These are phyloP conservation scores for Boletus rubescentipes DNA, from an alignment of 768 basidiomycete genomes.

Conservation along the genomic window DNA sequence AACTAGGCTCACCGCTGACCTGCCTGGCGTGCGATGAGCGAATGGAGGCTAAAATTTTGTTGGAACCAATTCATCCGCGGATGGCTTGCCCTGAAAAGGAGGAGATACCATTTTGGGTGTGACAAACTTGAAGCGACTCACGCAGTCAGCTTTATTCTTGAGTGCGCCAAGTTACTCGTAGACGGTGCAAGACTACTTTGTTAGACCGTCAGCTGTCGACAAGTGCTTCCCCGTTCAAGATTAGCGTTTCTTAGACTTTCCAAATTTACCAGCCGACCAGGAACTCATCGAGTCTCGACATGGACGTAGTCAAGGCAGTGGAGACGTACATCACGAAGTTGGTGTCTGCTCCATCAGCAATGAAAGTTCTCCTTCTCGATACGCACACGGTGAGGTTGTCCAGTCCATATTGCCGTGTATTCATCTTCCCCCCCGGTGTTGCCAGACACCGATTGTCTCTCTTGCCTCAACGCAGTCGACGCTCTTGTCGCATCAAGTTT, in stretches of 20 bases:
- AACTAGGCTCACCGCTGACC: not conserved
- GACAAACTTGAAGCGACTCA: no score
- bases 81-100: no score
- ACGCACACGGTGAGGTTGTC: constrained; percentile 74
- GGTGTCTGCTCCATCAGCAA: constrained; percentile 78
- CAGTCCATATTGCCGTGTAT: not conserved
- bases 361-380: constrained; percentile 96
- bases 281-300: constrained; percentile 30
- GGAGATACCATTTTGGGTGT: not conserved
- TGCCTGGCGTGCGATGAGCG: not conserved
- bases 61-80: no score
- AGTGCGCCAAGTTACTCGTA: no score
- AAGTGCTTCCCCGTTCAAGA: not conserved
- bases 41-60: not conserved
- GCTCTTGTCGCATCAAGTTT: constrained; percentile 92
- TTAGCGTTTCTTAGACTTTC: not conserved
- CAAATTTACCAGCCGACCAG: not conserved
- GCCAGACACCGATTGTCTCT: constrained; percentile 93
- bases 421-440: constrained; percentile 7
- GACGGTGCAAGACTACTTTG: not conserved
- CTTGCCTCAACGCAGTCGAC: constrained; percentile 92
- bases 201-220: not conserved
- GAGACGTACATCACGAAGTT: constrained; percentile 91
- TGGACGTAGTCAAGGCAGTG: constrained; percentile 96
- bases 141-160: no score